Conservation (phyloP, 179 eudicot species). For the Gypsophila paniculata region DNA sequence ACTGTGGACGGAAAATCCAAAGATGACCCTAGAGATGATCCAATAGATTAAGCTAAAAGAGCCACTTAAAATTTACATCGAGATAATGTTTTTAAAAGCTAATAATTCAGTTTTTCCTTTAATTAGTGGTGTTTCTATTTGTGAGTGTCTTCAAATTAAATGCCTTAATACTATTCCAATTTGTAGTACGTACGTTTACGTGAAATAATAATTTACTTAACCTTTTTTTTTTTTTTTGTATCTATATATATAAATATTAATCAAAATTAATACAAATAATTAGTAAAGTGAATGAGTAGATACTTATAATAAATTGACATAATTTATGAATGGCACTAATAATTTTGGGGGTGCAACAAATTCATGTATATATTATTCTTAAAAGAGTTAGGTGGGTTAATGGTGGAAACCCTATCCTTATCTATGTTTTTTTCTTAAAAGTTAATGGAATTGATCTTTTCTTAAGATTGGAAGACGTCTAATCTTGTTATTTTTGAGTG, state of each 20-base stretch:
- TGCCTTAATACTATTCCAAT: not conserved
- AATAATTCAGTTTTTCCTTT: not conserved
- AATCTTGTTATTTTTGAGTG: not conserved
- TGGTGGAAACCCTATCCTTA: constrained; percentile 14
- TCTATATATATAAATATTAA: not conserved
- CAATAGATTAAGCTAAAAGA: constrained; percentile 14
- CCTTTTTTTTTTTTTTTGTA: not conserved
- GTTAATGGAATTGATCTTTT: not conserved
- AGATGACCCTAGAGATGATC: constrained; percentile 10
- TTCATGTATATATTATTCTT: no score
- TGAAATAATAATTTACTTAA: not conserved
- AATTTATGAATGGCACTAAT: not conserved
- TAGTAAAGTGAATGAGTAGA: not conserved
- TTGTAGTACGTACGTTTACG: not conserved
- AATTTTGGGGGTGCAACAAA: not conserved
- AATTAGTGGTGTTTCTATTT: constrained; percentile 14
- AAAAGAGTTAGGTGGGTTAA: constrained; percentile 3
- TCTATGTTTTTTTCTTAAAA: not conserved
- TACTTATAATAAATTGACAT: not conserved
- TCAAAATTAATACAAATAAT: not conserved
- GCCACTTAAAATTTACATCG: constrained; percentile 21
- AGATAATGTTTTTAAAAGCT: constrained; percentile 20
- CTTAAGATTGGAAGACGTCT: not conserved
- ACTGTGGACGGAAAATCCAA: no score
- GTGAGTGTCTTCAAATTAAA: not conserved